Percentiles rank a stretch among this genome's conserved stretches.
These are phyloP conservation scores for Penicillium soppii DNA, from an alignment of 495 filamentous ascomycete species.

Conservation along the genomic window DNA sequence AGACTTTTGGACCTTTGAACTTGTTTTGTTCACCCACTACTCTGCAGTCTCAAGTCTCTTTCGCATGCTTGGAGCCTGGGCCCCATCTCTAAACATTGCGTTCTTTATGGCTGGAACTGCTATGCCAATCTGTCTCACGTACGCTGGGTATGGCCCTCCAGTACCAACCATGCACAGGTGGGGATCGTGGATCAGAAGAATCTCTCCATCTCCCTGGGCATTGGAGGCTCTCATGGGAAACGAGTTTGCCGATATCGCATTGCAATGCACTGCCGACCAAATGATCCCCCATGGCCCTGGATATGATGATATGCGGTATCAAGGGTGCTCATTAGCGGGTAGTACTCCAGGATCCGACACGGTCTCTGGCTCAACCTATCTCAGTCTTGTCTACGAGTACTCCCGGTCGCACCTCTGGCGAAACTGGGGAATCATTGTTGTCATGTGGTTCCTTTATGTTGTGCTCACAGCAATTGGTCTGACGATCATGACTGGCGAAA, in stretches of 20 bases:
- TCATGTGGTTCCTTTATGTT: not conserved
- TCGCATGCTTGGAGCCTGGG: not conserved
- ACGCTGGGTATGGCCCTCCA: not conserved
- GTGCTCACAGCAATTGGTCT: not conserved
- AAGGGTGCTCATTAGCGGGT: not conserved
- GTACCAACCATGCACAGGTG: not conserved
- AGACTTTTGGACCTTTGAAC: not conserved
- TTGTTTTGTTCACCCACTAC: not conserved
- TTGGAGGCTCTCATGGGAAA: not conserved
- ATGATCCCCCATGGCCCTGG: not conserved
- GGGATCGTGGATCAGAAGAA: not conserved
- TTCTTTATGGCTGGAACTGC: not conserved
- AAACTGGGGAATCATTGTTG: not conserved
- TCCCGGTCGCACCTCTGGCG: not conserved
- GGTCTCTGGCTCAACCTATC: not conserved
- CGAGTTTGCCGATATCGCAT: not conserved
- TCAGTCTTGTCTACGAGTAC: not conserved
- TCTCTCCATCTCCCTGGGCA: not conserved
- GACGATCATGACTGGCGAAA: not conserved
- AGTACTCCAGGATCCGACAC: not conserved
- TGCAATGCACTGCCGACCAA: not conserved
- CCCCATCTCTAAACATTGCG: not conserved
- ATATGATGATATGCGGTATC: not conserved
- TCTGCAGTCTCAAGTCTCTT: not conserved
- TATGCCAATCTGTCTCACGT: not conserved